These are phyloP conservation scores for Ceratobasidium sp. DNA, from an alignment of 1,284 basidiomycete genomes.

Conservation along the genomic window DNA sequence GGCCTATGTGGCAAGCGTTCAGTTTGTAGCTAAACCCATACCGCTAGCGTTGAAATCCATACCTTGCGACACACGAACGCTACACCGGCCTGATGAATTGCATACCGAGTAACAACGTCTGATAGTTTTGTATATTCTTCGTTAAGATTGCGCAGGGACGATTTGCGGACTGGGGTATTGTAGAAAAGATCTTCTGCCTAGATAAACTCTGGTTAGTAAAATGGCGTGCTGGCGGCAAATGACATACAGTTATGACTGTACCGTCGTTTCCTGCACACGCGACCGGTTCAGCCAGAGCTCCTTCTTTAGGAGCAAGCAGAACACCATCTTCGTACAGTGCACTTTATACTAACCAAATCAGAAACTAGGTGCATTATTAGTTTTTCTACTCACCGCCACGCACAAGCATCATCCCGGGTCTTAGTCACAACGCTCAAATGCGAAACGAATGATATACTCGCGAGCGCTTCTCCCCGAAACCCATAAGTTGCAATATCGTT, in stretches of 20 bases:
- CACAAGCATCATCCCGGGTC: slow-evolving; percentile 81
- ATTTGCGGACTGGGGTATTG: slow-evolving; percentile 90
- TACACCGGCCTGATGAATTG: slow-evolving; percentile 89
- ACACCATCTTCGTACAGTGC: slow-evolving; percentile 83
- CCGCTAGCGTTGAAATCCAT: slow-evolving; percentile 18
- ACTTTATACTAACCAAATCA: slow-evolving; percentile 61
- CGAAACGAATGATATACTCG: slow-evolving; percentile 95
- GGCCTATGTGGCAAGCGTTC: slow-evolving; percentile 61
- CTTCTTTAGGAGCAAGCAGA: slow-evolving; percentile 76
- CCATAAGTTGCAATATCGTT: slow-evolving; percentile 92
- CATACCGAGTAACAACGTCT: slow-evolving; percentile 95
- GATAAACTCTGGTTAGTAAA: slow-evolving; percentile 1
- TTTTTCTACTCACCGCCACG: slow-evolving; percentile 66
- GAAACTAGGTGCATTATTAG: background rate
- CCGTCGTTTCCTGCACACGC: slow-evolving; percentile 96
- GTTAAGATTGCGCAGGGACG: slow-evolving; percentile 85
- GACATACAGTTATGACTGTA: slow-evolving; percentile 84
- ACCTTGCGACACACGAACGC: slow-evolving; percentile 95
- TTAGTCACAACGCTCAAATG: slow-evolving; percentile 92
- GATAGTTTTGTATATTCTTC: slow-evolving; percentile 95
- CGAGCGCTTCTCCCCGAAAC: slow-evolving; percentile 96
- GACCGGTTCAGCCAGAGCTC: slow-evolving; percentile 79
- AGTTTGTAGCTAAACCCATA: no score
- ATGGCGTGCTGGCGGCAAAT: background rate
- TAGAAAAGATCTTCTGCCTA: slow-evolving; percentile 97